Percentiles rank a stretch among this genome's conserved stretches.
These are phyloP conservation scores for Seiridium unicorne DNA, from an alignment of 2,329 filamentous ascomycete genomes.

Conservation along the genomic window DNA sequence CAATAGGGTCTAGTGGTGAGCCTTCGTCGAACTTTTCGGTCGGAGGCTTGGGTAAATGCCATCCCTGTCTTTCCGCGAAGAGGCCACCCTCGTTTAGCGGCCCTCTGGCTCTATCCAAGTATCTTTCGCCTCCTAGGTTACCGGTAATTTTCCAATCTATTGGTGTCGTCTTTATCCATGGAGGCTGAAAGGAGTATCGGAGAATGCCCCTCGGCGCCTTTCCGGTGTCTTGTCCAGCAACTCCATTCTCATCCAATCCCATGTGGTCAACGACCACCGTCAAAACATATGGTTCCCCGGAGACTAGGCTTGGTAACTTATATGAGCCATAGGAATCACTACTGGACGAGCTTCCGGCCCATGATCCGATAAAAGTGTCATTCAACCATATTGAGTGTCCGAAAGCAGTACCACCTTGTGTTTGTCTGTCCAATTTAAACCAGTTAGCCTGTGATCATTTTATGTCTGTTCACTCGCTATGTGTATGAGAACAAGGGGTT, in stretches of 20 bases:
- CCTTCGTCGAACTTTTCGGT: slow-evolving; percentile 40
- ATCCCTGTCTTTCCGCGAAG: slow-evolving; percentile 62
- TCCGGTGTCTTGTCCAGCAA: slow-evolving; percentile 56
- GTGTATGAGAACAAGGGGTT: background rate
- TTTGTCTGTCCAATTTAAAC: background rate
- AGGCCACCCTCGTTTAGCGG: slow-evolving; percentile 67
- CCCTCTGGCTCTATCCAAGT: slow-evolving; percentile 56
- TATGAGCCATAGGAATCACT: background rate
- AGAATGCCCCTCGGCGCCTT: slow-evolving; percentile 63
- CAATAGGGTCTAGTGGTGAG: slow-evolving; percentile 31
- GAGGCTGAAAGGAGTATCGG: slow-evolving; percentile 53
- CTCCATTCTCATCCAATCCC: slow-evolving; percentile 62
- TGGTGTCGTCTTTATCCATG: slow-evolving; percentile 35
- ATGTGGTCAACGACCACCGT: slow-evolving; percentile 73
- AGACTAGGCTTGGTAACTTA: background rate
- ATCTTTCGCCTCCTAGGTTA: slow-evolving; percentile 65
- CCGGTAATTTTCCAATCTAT: slow-evolving; percentile 67
- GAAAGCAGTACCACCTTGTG: background rate
- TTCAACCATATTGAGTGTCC: background rate
- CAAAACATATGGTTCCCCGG: slow-evolving; percentile 48
- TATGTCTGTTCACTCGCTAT: background rate
- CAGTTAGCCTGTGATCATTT: background rate
- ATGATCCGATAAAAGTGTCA: background rate
- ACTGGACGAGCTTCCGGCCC: background rate
- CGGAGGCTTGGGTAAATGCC: slow-evolving; percentile 55